A percentile compares a stretch with the other conserved stretches of the same genome.
Evolutionary conservation across 495 filamentous ascomycete genomes (phyloP).

Genomic region (Staphylotrichum tortipilum): DNA sequence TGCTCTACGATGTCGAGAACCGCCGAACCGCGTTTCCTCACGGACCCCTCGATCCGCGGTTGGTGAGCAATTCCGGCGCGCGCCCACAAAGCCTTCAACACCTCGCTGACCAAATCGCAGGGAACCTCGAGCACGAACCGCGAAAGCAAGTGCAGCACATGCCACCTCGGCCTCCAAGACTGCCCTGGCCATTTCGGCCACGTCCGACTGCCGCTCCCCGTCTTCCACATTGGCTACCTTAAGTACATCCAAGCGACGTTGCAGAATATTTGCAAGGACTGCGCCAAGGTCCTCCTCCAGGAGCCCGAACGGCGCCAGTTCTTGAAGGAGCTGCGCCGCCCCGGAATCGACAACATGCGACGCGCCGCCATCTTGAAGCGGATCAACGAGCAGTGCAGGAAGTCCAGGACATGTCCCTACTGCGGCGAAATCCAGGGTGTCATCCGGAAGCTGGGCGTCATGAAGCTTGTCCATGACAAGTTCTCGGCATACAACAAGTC

Average conservation of each 20-base stretch:
- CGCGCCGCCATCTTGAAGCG: conserved; percentile 72
- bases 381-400: conserved; percentile 80
- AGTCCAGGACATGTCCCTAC: conserved; percentile 64
- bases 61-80: conserved; percentile 40
- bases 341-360: conserved; percentile 77
- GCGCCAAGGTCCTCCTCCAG: conserved; percentile 65
- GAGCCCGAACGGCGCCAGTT: conserved; percentile 64
- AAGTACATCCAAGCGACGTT: conserved; percentile 81
- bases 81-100: too few relatives aligned
- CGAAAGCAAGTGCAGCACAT: conserved; percentile 60
- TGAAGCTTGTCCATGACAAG: conserved; percentile 92
- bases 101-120: conserved; percentile 27
- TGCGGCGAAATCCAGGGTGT: conserved; percentile 77
- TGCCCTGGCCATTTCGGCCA: conserved; percentile 96
- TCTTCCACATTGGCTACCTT: conserved; percentile 93
- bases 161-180: conserved; percentile 60
- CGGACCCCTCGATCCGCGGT: conserved; percentile 75
- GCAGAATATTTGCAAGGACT: conserved; percentile 90
- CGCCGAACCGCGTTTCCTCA: conserved; percentile 61
- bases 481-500: conserved; percentile 80
- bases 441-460: conserved; percentile 75
- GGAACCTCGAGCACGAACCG: conserved; percentile 73
- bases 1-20: conserved; percentile 78
- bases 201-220: conserved; percentile 77
- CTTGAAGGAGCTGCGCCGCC: conserved; percentile 68